Base-by-base conservation (phyloP, 257 asterid species). In the Phtheirospermum japonicum region DNA sequence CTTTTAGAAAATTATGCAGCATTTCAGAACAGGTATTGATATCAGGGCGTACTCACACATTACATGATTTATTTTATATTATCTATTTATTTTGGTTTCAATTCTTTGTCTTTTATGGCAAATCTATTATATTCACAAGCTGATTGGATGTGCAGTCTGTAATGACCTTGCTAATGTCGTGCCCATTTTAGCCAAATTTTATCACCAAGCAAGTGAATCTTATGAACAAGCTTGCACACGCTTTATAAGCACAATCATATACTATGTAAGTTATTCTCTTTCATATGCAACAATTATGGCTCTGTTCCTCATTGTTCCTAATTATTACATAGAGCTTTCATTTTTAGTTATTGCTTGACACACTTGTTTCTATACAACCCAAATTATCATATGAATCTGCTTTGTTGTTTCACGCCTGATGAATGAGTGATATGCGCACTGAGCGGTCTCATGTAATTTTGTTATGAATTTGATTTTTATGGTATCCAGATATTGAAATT, bases 121-220 rank as follows among this genome's bases (percentile, higher is more conserved):
- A 30, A 40, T 9, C 28, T 53, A 34, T 70, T 50, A 14, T 50
- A 63, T 66, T 77, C 60, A 64, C 64, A 19, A 49, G 49, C 76
- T 79, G 72, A 63, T 66, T 77, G 64, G 70, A 71, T 37, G 28
- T 86, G 83, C 95, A 93, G 99, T 78, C 80, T 93, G 69, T 93
- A n/a, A 87, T 79, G 99, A 93, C 72, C 90, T 93, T 59, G 99
- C 99, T 63, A 89, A 89, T 82, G 86, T 85, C 59, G 99, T 93
- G 77, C 94, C 99, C 51, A 87, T 87, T 36, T 82, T 89, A 67
- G 99, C 97, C 31, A 93, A 89, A 74, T 89, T 89, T 65, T 93
- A 93, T 77, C 97, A 89, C 83, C 99, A 93, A 85, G 99, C 99
- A 63, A 89, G 97, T 71, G 97, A 93, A 80, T 73, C 96, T 67